Evolutionary conservation across 2,329 filamentous ascomycete species (phyloP), one percentile per base, ranked within the genome.

Genomic region (Tolypocladium tundrense): DNA sequence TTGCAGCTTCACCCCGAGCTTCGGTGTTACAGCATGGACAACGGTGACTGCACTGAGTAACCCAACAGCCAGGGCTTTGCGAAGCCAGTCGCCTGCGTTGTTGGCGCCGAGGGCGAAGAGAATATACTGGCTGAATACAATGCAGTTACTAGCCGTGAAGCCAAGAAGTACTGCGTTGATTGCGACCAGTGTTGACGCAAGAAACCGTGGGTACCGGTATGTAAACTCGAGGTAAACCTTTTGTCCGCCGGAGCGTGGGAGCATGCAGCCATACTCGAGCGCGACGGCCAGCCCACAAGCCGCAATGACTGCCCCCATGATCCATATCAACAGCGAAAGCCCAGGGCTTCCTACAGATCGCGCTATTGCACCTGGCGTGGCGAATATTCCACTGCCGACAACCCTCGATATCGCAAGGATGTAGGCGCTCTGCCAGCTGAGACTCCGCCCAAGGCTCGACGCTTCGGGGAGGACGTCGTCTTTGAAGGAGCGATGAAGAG

Each of bases 201-300:
- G 75, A 60, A 87, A 85, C 7, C 79, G 77, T 1, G 87, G 87
- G 39, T 75, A 75, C 2, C 80, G 79, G 67, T 87, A 89, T 0
- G 84, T 84, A 67, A 85, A 87, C 68, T 90, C 86, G 51, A 90
- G 78, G 65, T 88, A 89, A 8, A 88, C 84, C 70, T 89, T 90
- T 33, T 82, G 76, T 31, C 86, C 87, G 8, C 87, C 87, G 0
- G 83, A 87, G 0, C 85, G 77, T 19, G 87, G 87, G 16, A 90
- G 72, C 85, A 88, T 88, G 64, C 80, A 86, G 0, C 87, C 87
- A 64, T 83, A 87, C 65, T 90, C 87, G 54, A 90, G 76, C 8
- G 79, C 79, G 0, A 89, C 77, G 3, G 79, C 78, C 3, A 89
- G 72, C 0, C 83, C 84, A 55, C 81, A 85, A 9, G 79, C 84